Percentiles rank a stretch among this genome's conserved stretches.
Conservation (phyloP, 2,329 filamentous ascomycete species). For the Ophiostoma tasmaniense region DNA sequence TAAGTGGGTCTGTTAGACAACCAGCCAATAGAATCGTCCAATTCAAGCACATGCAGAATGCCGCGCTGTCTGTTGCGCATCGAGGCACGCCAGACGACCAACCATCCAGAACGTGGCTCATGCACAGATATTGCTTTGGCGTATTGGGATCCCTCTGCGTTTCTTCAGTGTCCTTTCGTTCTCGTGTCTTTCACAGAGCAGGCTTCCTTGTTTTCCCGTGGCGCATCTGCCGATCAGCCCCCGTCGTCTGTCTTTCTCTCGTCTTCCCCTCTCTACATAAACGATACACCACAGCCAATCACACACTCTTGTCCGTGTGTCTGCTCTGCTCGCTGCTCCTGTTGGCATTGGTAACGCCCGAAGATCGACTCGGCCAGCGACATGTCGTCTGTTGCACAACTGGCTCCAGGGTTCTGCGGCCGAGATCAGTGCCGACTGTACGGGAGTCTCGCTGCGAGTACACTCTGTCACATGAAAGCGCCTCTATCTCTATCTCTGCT, state of each 20-base stretch:
- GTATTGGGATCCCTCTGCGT: neutral
- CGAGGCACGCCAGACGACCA: neutral
- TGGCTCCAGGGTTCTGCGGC: neutral
- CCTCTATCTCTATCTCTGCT: neutral
- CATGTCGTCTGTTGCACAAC: constrained; percentile 1
- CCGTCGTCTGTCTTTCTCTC: neutral
- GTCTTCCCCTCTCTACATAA: neutral
- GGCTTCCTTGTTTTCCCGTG: constrained; percentile 1
- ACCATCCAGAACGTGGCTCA: constrained; percentile 7
- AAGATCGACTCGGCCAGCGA: constrained; percentile 5
- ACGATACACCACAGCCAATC: neutral
- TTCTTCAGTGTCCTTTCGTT: neutral
- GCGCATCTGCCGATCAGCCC: neutral
- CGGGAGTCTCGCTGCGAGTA: neutral
- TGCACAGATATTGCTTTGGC: neutral
- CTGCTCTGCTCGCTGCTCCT: neutral
- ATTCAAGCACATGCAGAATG: constrained; percentile 7
- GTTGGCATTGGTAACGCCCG: constrained; percentile 6
- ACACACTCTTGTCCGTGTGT: neutral
- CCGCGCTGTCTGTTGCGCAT: neutral
- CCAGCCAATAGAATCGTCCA: neutral
- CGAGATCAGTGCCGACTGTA: neutral
- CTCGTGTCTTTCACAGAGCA: neutral
- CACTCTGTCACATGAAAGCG: neutral
- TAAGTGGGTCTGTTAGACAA: neutral